Evolutionary conservation across 306 rosid species (phyloP).

Genomic region (Prunus mume): DNA sequence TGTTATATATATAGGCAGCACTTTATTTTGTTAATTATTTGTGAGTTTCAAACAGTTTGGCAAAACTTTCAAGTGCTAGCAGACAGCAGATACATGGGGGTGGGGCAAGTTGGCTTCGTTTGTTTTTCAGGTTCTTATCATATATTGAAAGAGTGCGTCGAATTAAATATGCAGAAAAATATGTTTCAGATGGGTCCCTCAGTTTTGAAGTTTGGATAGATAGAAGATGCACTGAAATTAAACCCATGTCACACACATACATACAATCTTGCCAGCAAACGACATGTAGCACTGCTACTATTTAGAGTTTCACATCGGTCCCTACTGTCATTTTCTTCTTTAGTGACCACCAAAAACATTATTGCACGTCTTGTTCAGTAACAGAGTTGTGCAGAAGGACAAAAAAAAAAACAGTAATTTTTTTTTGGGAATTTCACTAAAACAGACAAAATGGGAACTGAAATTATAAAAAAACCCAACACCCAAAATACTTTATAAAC

Average conservation of each 20-base stretch:
- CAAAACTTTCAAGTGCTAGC: neutral
- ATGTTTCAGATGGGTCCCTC: neutral
- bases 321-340: neutral
- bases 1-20: neutral
- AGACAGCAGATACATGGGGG: neutral
- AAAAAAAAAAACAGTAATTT: neutral
- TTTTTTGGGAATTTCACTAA: too few species aligned
- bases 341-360: neutral
- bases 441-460: too few species aligned
- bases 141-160: neutral
- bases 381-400: neutral
- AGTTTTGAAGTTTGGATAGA: neutral
- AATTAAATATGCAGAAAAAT: neutral
- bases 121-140: neutral
- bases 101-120: constrained; percentile 1
- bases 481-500: too few species aligned
- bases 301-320: neutral
- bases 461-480: too few species aligned
- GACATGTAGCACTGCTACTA: neutral
- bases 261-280: too few species aligned
- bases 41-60: constrained; percentile 9
- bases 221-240: neutral
- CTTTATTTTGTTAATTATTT: neutral
- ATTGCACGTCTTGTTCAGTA: neutral
- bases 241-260: neutral